Evolutionary conservation across 2,329 filamentous ascomycete species (phyloP), one percentile per base, ranked within the genome.

Genomic region (Thelonectria rubi): DNA sequence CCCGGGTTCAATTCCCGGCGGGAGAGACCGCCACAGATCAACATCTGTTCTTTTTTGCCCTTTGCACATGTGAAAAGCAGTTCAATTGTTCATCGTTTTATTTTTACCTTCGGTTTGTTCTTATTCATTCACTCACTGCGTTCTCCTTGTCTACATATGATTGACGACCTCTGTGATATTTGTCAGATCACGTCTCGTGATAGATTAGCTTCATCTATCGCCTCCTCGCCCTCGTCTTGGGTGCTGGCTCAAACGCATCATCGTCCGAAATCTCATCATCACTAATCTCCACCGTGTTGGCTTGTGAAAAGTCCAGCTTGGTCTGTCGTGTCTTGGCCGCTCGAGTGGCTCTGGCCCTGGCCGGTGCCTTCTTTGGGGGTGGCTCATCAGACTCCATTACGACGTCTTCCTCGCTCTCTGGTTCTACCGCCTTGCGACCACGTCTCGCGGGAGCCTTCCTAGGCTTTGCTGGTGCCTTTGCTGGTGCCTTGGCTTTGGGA

Each of bases 241-340:
- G 81, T 51, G 82, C 79, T 6, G 84, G 79, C 73, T 88, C 86
- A 73, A 90, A 89, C 0, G 81, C 76, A 73, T 87, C 84, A 45
- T 88, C 85, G 58, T 87, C 85, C 0, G 83, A 86, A 46, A 90
- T 88, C 73, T 88, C 87, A 70, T 90, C 87, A 60, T 88, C 86
- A 63, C 87, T 89, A 55, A 89, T 84, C 69, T 88, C 86, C 15
- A 85, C 70, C n/a, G 80, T 79, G 39, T 81, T 78, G 34, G 81
- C 75, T 64, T 84, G 80, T 30, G 79, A 74, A 45, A 78, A 78
- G 51, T 70, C 68, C 7, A 78, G 48, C 55, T 65, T 75, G 14
- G 76, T 74, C 60, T 81, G 77, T 45, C 72, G 73, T 11, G 74
- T 67, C 49, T 64, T 67, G 11, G 67, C 53, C 15, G 67, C 65